A percentile compares a stretch with the other conserved stretches of the same genome.
These are phyloP conservation scores for Ceratocystiopsis sp. DNA, from an alignment of 2,329 filamentous ascomycete species.

Conservation along the genomic window DNA sequence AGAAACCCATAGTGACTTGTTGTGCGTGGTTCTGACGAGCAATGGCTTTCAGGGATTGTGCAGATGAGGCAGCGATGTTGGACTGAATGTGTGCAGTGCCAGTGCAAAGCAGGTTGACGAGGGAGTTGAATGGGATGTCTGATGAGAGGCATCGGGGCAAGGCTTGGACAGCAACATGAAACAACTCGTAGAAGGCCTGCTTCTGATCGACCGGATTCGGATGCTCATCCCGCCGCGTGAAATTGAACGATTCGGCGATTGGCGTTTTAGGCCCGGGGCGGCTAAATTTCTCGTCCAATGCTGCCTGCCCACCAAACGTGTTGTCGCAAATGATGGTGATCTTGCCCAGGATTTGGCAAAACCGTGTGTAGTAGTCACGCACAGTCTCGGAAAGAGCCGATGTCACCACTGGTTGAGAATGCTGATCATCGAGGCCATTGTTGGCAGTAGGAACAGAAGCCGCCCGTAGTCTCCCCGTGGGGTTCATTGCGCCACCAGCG, in stretches of 20 bases:
- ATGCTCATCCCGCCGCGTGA: conserved; percentile 66
- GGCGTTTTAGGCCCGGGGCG: conserved; percentile 82
- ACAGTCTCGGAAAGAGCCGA: conserved; percentile 55
- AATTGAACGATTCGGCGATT: conserved; percentile 85
- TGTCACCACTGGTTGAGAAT: conserved; percentile 48
- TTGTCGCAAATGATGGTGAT: conserved; percentile 95
- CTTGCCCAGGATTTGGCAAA: conserved; percentile 89
- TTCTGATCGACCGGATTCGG: conserved; percentile 61
- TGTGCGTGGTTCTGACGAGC: conserved; percentile 85
- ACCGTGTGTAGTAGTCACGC: conserved; percentile 72
- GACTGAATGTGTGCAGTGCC: conserved; percentile 89
- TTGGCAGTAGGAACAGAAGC: neutral
- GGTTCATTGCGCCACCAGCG: neutral
- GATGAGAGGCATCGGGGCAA: conserved; percentile 83
- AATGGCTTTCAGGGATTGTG: conserved; percentile 86
- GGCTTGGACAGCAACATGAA: conserved; percentile 90
- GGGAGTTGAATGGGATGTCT: conserved; percentile 78
- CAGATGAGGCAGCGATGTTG: conserved; percentile 83
- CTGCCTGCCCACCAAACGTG: conserved; percentile 89
- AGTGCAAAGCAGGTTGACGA: conserved; percentile 90
- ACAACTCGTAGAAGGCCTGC: conserved; percentile 85
- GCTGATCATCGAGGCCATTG: conserved; percentile 38
- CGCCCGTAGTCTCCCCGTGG: too few relatives aligned
- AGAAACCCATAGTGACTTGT: conserved; percentile 90
- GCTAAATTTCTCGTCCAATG: conserved; percentile 86